Base-by-base conservation (phyloP, 1,284 basidiomycete species). In the Cryptococcus maquisensis region DNA sequence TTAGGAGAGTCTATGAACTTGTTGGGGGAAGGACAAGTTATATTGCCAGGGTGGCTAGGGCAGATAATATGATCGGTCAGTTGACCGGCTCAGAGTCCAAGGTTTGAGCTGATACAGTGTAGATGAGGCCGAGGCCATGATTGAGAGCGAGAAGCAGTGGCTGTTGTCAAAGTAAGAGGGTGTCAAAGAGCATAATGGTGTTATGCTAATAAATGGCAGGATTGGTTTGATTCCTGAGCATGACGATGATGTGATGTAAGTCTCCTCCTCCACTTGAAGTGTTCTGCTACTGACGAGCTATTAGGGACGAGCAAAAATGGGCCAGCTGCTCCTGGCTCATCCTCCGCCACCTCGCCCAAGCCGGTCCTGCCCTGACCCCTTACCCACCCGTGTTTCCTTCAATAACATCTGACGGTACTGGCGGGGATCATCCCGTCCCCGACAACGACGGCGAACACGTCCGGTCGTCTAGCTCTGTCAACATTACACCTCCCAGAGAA, bases 221-320 rank as follows among this genome's bases (percentile, higher is more conserved):
- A 74, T 90, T 49, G 87, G 87, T 66, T 72, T 79, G 63, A 82
- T 83, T 46, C 81, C 82, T 7, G 88, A 91, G 66, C 85, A 84
- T 67, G 88, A 90, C 69, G 88, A 90, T 75, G 87, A 91, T 74
- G 87, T 90, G 44, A 88, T 89, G 87, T 71, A 43, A 65, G 69
- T 59, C 3, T 8, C 12, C 24, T 10, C 15, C 3, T 13, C 26
- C 15, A n/a, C 8, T 21, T 4, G 41, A 26, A 48, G 35, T n/a
- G 1, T 21, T 40, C 42, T 40, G 41, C 48, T 48, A 20, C 39
- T 21, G 56, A 48, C 20, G 15, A 13, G 36, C 26, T 15, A 16
- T 21, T 16, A 73, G 69, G 72, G 72, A 74, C 28, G 56, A 81
- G 75, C 82, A 91, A 84, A 89, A 89, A 83, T 88, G 84, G 84